Evolutionary conservation across 2,329 filamentous ascomycete species (phyloP), one percentile per base, ranked within the genome.

Genomic region (Trichoderma koningiopsis): DNA sequence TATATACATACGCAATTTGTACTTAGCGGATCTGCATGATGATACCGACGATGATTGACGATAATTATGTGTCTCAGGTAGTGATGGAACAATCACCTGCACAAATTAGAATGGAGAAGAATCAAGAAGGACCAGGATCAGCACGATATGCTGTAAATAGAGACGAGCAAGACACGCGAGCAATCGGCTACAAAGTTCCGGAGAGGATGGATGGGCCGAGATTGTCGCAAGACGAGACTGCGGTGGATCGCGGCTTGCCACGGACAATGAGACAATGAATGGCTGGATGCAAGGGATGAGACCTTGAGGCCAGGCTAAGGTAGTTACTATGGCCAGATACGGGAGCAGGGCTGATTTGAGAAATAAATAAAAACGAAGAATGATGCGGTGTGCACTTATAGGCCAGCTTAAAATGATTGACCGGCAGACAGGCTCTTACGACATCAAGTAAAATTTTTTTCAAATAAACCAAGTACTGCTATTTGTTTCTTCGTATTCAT

Each of bases 1-100:
- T 43, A 60, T 53, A 68, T 68, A 60, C 37, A 68, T 55, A 53
- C 60, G 60, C 55, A 37, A 65, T 19, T 56, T 43, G 62, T 56
- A 65, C 62, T 65, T 65, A 33, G 62, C 47, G 40, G 49, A 65
- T 47, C n/a, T 35, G 62, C 62, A 65, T 56, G 49, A 49, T 22
- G 47, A 49, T n/a, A 24, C 47, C 5, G 47, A 49, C 10, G 43
- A 49, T 49, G n/a, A 49, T 49, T 24, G n/a, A 49, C 22, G 47
- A 56, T 16, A 22, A 64, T 56, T 49, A 33, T 16, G n/a, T 43
- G 40, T 43, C n/a, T 8, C 16, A 27, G 27, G 27, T 43, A 56
- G 10, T 55, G 47, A 63, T 63, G 24, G 60, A 35, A 31, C 5
- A 14, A 56, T 52, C 27, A 47, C 35, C 11, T 24, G 27, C 37